These are phyloP conservation scores for Toxicodendron radicans DNA, from an alignment of 345 rosid species.

Conservation along the genomic window DNA sequence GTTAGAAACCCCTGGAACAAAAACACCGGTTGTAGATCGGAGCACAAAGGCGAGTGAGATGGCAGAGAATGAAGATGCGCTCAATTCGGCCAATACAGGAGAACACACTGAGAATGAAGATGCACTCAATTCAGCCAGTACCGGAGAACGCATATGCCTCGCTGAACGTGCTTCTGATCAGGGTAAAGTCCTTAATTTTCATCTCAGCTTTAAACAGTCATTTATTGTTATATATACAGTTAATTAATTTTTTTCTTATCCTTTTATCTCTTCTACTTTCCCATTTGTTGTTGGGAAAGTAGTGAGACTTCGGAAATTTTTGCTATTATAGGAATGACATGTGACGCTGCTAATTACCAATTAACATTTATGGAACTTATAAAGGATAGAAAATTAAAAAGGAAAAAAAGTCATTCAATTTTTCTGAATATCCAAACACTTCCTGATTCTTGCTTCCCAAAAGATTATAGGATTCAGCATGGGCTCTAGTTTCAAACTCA, in stretches of 20 bases:
- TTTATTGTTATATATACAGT: slow-evolving; percentile 10
- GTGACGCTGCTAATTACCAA: background rate
- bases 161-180: slow-evolving; percentile 17
- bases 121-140: slow-evolving; percentile 17
- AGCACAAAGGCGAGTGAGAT: slow-evolving; percentile 25
- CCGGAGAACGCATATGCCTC: slow-evolving; percentile 22
- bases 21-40: slow-evolving; percentile 17
- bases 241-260: no score
- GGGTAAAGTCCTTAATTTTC: slow-evolving; percentile 20
- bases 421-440: no score
- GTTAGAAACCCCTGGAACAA: slow-evolving; percentile 21
- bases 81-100: slow-evolving; percentile 19
- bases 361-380: background rate
- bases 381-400: background rate
- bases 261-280: no score
- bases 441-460: background rate
- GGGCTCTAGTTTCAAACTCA: background rate
- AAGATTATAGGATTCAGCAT: background rate
- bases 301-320: background rate
- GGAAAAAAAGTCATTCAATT: background rate
- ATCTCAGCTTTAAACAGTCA: background rate
- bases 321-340: background rate
- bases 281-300: background rate
- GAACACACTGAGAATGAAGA: slow-evolving; percentile 28
- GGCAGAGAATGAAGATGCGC: slow-evolving; percentile 26